phyloP scores from a whole-genome alignment of 768 basidiomycete genomes.

The Tulasnella sp. region DNA sequence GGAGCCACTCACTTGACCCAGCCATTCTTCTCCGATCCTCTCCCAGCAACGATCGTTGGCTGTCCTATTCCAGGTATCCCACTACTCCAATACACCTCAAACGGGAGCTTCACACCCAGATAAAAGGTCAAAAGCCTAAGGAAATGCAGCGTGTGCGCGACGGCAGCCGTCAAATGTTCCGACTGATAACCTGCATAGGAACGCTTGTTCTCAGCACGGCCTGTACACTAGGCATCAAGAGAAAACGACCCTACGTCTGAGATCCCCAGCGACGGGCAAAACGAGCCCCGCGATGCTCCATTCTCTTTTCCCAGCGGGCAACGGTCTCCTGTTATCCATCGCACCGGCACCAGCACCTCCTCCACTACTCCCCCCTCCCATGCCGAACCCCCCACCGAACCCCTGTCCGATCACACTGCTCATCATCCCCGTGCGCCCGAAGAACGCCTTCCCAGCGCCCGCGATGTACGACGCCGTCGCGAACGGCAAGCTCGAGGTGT shows the following conservation, averaged over 20 bases:
- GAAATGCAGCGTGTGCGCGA: slow-evolving; percentile 74
- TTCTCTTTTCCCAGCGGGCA: slow-evolving; percentile 58
- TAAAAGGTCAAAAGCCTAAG: slow-evolving; percentile 69
- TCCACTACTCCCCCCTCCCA: slow-evolving; percentile 33
- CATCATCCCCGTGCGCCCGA: not conserved
- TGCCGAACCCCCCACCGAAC: slow-evolving; percentile 67
- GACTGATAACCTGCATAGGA: slow-evolving; percentile 55
- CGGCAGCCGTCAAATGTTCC: slow-evolving; percentile 79
- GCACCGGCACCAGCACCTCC: too few species aligned
- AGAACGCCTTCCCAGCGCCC: slow-evolving; percentile 8
- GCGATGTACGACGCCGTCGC: slow-evolving; percentile 9
- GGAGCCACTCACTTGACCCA: slow-evolving; percentile 46
- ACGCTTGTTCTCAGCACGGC: not conserved
- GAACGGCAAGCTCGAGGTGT: not conserved
- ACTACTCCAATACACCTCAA: slow-evolving; percentile 55
- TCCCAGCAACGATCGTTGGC: slow-evolving; percentile 63
- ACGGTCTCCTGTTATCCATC: not conserved
- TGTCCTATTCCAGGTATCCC: slow-evolving; percentile 61
- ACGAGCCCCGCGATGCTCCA: slow-evolving; percentile 79
- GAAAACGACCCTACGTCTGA: slow-evolving; percentile 45
- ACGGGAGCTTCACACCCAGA: slow-evolving; percentile 72
- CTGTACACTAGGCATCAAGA: not conserved
- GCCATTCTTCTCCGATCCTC: slow-evolving; percentile 54
- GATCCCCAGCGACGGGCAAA: slow-evolving; percentile 74
- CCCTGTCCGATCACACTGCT: slow-evolving; percentile 25